phyloP scores from a whole-genome alignment of 805 yeast genomes.

The Suhomyces sp. region DNA sequence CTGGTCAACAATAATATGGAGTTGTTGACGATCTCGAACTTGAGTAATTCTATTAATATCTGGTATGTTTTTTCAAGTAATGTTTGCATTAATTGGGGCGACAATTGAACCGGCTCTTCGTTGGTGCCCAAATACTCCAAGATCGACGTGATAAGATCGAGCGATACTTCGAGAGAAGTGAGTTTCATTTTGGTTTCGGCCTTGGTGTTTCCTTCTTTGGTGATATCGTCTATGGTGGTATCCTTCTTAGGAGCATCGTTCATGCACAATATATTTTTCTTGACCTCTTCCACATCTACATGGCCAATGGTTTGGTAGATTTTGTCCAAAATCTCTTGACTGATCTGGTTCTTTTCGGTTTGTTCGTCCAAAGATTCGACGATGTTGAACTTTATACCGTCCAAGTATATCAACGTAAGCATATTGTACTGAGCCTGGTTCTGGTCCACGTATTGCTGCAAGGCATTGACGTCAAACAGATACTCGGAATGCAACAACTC shows the following conservation, averaged over 20 bases:
- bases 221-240: conserved; percentile 17
- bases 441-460: conserved; percentile 14
- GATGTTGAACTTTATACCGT: conserved; percentile 43
- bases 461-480: conserved; percentile 14
- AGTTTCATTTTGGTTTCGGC: conserved; percentile 48
- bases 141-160: conserved; percentile 75
- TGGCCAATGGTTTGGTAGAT: conserved; percentile 20
- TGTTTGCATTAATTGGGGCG: conserved; percentile 15
- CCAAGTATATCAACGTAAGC: conserved; percentile 34
- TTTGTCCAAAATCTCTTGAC: conserved; percentile 16
- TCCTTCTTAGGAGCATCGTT: conserved; percentile 25
- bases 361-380: conserved; percentile 27
- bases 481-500: conserved; percentile 19
- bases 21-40: conserved; percentile 29
- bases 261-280: conserved; percentile 33
- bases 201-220: conserved; percentile 30
- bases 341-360: conserved; percentile 17
- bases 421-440: conserved; percentile 13
- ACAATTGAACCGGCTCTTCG: conserved; percentile 21
- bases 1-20: conserved; percentile 40
- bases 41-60: conserved; percentile 37
- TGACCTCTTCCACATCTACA: conserved; percentile 24
- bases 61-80: conserved; percentile 22
- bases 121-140: conserved; percentile 53
- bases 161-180: conserved; percentile 63